Base-by-base conservation (phyloP, 2,329 filamentous ascomycete species). In the Teratosphaeria viscida region DNA sequence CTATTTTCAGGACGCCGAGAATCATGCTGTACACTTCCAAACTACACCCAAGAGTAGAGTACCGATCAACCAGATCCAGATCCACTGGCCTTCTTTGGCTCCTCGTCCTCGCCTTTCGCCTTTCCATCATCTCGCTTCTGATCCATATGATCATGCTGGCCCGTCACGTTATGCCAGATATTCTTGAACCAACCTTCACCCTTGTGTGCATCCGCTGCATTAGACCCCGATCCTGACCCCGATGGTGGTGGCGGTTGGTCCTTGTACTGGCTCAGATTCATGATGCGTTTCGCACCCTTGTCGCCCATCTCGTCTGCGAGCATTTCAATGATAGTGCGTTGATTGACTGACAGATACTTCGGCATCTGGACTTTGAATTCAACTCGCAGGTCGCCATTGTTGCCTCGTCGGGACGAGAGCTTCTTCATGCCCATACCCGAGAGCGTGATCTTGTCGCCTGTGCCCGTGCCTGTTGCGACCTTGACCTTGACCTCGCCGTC, bases 291-390 rank as follows among this genome's bases (percentile, higher is more conserved):
- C 37, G 94, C 94, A 32, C 84, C 90, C 78, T 92, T 91, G 75
- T 99, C 94, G 47, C 84, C 87, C 85, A 99, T 88, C 78, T 99
- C 94, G 68, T 99, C 92, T 6, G 94, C 94, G 64, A 99, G 83
- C 84, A 97, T 92, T 78, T 99, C 94, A 53, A 95, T 77, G 61
- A 99, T 88, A 0, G 90, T 95, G 58, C 94, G 83, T 78, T 99
- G 92, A 76, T 96, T 97, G 54, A 88, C 83, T 58, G 83, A 90
- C 64, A 99, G 80, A 70, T 92, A 96, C 77, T 96, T 97, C 54
- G 94, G 94, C 90, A 97, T 96, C 58, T 83, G 79, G 54, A 99
- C 89, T 73, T 90, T 90, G 82, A 96, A 99, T 73, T 99, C 92
- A 6, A 99, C 91, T 72, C 85, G 87, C 61, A 99, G 77, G 71